Evolutionary conservation across 306 rosid genomes (phyloP).

Genomic region (Begonia fuchsioides): DNA sequence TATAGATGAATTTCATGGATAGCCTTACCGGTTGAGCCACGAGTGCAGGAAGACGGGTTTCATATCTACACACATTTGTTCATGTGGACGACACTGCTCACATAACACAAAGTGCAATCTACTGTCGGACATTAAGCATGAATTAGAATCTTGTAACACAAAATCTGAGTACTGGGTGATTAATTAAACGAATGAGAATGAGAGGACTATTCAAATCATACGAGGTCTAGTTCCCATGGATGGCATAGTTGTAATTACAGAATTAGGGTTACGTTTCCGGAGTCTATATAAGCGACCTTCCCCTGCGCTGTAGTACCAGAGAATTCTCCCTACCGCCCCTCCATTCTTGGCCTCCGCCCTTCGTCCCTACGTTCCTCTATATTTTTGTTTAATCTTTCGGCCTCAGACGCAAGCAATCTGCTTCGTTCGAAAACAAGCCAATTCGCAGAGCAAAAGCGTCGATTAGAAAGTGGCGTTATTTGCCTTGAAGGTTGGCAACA

Average conservation of each 20-base stretch:
- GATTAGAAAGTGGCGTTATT: conserved; percentile 29
- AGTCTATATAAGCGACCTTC: conserved; percentile 2
- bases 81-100: no score
- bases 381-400: not conserved
- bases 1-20: no score
- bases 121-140: no score
- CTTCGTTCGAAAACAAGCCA: conserved; percentile 45
- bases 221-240: not conserved
- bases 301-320: no score
- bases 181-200: no score
- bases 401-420: conserved; percentile 2
- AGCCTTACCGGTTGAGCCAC: no score
- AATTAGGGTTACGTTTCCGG: conserved; percentile 8
- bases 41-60: no score
- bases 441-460: conserved; percentile 96
- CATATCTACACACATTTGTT: no score
- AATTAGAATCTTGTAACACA: no score
- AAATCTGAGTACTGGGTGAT: no score
- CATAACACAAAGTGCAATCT: no score
- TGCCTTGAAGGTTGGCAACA: conserved; percentile 99
- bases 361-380: not conserved
- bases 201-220: no score
- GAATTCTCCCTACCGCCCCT: not conserved
- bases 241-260: conserved; percentile 4
- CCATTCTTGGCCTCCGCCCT: not conserved